Evolutionary conservation across 23 red algal genomes (phyloP), one percentile per base, ranked within the genome.

Genomic region (Cyanidium caldarium): DNA sequence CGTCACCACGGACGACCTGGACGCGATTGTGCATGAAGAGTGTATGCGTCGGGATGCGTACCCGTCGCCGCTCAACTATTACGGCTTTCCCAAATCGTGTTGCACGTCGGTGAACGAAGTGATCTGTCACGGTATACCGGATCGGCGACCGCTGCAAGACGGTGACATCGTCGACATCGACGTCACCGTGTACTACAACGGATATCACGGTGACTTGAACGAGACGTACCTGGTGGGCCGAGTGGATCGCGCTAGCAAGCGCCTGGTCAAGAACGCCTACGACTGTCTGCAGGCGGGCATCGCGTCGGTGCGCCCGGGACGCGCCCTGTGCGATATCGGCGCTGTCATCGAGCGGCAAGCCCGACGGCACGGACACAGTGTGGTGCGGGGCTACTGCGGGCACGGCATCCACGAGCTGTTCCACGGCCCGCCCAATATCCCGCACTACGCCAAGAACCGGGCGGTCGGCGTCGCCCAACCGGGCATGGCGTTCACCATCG

Each of bases 101-200:
- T 95, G 89, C 71, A 95, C 89, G 20, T 82, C 76, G 16, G 89
- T 95, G 2, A 95, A 95, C 68, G 89, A 95, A 72, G 89, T 95
- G 2, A 95, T 95, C 37, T 95, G 89, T 43, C 89, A 95, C 45
- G 89, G 89, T 21, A 95, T 95, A 25, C 89, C 89, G 1, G 89
- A 95, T 70, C 20, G 44, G 31, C 65, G 89, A 10, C 83, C 82
- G 14, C 77, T 95, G 1, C 20, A 86, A 76, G 82, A 95, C 37
- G 89, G 89, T 35, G 89, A 95, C 69, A 95, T 95, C 86, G 45
- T 95, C 1, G 86, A 95, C 68, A 80, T 95, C 37, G 89, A 95
- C 65, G 83, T 95, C 28, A 87, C 89, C 10, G 56, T 95, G 44
- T 95, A 95, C 39, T 76, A 83, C 34, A 69, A 65, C 39, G 89